These are phyloP conservation scores for Anacardium occidentale DNA, from an alignment of 345 rosid genomes.

Conservation along the genomic window DNA sequence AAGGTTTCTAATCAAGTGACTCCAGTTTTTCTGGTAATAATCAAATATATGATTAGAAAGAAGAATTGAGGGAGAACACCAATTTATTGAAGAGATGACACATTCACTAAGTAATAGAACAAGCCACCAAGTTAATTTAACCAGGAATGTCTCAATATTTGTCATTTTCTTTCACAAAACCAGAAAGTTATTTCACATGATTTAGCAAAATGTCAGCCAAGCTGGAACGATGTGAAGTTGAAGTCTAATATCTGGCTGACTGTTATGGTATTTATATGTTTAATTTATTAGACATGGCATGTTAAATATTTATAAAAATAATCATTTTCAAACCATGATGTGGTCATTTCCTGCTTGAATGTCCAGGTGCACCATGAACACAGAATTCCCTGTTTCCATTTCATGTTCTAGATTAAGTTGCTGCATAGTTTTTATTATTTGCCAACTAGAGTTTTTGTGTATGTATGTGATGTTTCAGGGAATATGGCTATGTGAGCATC, in stretches of 20 bases:
- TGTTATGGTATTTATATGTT: not conserved
- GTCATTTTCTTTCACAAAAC: not conserved
- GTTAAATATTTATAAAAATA: too few relatives aligned
- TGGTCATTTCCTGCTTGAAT: not conserved
- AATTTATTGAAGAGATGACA: not conserved
- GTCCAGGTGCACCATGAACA: not conserved
- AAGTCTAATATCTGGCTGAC: not conserved
- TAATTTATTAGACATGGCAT: not conserved
- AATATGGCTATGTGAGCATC: conserved; percentile 96
- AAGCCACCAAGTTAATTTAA: not conserved
- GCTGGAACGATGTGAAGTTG: not conserved
- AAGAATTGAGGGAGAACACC: not conserved
- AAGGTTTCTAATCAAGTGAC: not conserved
- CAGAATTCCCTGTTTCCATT: too few relatives aligned
- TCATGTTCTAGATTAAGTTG: not conserved
- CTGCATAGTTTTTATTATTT: not conserved
- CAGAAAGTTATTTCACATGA: not conserved
- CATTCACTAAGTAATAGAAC: not conserved
- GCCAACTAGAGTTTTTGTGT: not conserved
- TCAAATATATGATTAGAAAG: not conserved
- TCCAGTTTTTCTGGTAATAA: not conserved
- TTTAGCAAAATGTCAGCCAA: not conserved
- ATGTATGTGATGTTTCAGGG: conserved; percentile 50
- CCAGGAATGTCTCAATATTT: not conserved
- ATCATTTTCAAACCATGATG: too few relatives aligned